Evolutionary conservation across 768 basidiomycete species (phyloP), one percentile per base, ranked within the genome.

Genomic region (Kwoniella heveanensis): DNA sequence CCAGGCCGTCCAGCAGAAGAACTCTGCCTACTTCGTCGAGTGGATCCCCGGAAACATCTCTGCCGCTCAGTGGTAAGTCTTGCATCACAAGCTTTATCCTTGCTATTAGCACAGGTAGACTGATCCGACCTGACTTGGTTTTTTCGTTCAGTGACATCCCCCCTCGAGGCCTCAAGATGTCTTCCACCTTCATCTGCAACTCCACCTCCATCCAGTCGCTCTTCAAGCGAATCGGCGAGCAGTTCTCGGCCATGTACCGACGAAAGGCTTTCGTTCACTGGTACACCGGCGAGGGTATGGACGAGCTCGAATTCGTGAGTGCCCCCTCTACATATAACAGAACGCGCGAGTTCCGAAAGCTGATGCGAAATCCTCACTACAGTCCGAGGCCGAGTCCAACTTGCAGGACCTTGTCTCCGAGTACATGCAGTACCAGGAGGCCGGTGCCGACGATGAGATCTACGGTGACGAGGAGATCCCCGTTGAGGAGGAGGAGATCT

Each of bases 271-370:
- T 76, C 68, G 76, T 78, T 57, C 76, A 95, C 81, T 95, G 94
- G 94, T 97, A 97, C 82, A 98, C 94, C 36, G 92, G 95, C 81
- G 96, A 98, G 84, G 96, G 96, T 80, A 98, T 99, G 95, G 95
- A 83, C 78, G 82, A 83, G 79, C 77, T 82, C 71, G 79, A 81
- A 71, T 80, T 76, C 68, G 74, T 76, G 56, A 64, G 72, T 71
- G 8, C 1, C 15, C 39, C 7, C 6, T 13, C 19, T 6, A n/a
- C 7, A 30, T 12, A 52, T 17, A 17, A 4, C 9, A 5, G 7
- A 24, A 19, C 4, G 25, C 50, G 25, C 27, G 13, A 15, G n/a
- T 52, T 24, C n/a, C n/a, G n/a, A n/a, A 32, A 30, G 21, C 52
- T 21, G 15, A 30, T 10, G 29, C 32, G 12, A 15, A 24, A 7